Evolutionary conservation across 495 filamentous ascomycete species (phyloP).

Genomic region (Pyronema omphalodes): DNA sequence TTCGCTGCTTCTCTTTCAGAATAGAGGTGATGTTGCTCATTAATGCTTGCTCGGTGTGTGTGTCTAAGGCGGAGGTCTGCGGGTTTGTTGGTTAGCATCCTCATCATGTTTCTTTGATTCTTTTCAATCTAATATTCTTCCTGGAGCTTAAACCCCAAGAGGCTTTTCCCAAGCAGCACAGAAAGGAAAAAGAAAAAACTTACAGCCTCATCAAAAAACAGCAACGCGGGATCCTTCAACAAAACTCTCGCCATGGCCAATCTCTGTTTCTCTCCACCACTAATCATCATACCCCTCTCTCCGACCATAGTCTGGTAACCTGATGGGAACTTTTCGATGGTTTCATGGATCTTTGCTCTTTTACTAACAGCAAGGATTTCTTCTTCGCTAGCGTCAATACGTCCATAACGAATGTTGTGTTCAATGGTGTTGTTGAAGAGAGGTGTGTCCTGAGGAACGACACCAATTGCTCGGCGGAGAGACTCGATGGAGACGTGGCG

Average conservation of each 20-base stretch:
- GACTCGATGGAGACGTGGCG: constrained; percentile 65
- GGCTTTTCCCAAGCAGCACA: background rate
- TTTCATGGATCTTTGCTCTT: constrained; percentile 68
- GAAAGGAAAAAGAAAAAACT: background rate
- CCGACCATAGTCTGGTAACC: constrained; percentile 87
- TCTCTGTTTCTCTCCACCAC: constrained; percentile 84
- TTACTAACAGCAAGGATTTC: constrained; percentile 57
- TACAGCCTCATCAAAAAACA: constrained; percentile 96
- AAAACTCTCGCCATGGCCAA: constrained; percentile 72
- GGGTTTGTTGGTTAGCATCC: constrained; percentile 4
- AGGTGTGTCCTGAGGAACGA: constrained; percentile 93
- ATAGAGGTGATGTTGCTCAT: constrained; percentile 90
- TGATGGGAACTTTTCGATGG: constrained; percentile 56
- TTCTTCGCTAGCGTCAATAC: constrained; percentile 56
- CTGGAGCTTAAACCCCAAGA: too few relatives aligned
- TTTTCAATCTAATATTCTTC: too few relatives aligned
- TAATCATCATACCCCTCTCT: constrained; percentile 96
- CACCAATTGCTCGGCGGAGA: constrained; percentile 69
- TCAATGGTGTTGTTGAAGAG: constrained; percentile 90
- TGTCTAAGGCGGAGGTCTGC: constrained; percentile 79
- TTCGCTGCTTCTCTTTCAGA: constrained; percentile 68
- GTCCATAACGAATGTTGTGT: constrained; percentile 92
- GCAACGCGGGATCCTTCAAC: constrained; percentile 74
- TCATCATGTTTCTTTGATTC: background rate
- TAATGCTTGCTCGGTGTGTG: constrained; percentile 82